phyloP scores from a whole-genome alignment of 805 yeast species.

The Suhomyces canberraensis region DNA sequence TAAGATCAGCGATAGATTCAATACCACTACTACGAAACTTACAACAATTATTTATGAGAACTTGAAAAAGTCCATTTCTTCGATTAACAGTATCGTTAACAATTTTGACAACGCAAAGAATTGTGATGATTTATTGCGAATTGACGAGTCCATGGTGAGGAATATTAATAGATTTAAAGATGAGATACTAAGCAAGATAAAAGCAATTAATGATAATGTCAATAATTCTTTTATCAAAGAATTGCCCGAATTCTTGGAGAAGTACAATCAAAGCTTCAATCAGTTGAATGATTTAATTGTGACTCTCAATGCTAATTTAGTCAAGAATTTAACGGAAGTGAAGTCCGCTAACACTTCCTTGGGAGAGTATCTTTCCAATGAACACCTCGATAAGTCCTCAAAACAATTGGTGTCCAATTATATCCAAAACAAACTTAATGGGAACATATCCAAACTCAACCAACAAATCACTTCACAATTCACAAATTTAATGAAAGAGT shows the following conservation, averaged over 20 bases:
- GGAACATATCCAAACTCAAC: conserved; percentile 3
- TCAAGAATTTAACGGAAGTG: conserved; percentile 3
- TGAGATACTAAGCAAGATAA: conserved; percentile 5
- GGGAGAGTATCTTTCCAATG: conserved; percentile 13
- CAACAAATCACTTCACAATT: conserved; percentile 1
- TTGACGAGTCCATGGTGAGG: conserved; percentile 1
- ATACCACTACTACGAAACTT: conserved; percentile 10
- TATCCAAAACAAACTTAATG: conserved; percentile 1
- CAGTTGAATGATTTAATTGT: conserved; percentile 4
- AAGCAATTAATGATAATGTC: conserved; percentile 5
- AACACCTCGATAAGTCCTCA: conserved; percentile 10
- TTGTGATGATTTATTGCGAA: conserved; percentile 4
- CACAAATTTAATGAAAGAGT: not conserved
- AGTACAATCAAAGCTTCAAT: conserved; percentile 7
- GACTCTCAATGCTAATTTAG: conserved; percentile 4
- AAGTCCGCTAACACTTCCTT: conserved; percentile 13
- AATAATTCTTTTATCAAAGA: conserved; percentile 8
- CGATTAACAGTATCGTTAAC: conserved; percentile 5
- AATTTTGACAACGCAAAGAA: conserved; percentile 3
- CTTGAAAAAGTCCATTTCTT: conserved; percentile 9
- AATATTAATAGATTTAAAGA: conserved; percentile 6
- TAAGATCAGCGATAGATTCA: conserved; percentile 10
- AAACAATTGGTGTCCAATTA: conserved; percentile 1
- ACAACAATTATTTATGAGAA: conserved; percentile 11
- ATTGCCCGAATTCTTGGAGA: conserved; percentile 8